These are phyloP conservation scores for Candida parachauliodes DNA, from an alignment of 805 yeast species.

Conservation along the genomic window DNA sequence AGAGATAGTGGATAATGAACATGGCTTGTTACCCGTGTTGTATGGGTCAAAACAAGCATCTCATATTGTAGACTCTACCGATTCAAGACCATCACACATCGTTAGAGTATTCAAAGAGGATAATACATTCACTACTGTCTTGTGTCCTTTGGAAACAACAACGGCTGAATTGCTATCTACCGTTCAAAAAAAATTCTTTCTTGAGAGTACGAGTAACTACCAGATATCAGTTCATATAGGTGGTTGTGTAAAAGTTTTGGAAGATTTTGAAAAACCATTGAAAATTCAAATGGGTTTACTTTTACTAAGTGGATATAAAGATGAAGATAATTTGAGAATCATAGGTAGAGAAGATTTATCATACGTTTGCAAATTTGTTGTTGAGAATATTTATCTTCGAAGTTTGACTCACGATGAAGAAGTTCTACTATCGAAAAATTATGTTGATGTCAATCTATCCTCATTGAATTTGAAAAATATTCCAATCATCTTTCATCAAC, in stretches of 20 bases:
- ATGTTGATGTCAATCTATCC: slow-evolving; percentile 68
- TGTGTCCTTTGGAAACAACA: slow-evolving; percentile 74
- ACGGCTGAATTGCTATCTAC: slow-evolving; percentile 69
- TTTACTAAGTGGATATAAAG: slow-evolving; percentile 72
- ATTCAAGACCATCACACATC: slow-evolving; percentile 36
- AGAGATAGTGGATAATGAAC: background rate
- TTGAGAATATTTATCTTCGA: slow-evolving; percentile 59
- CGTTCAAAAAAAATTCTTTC: slow-evolving; percentile 73
- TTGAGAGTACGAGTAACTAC: slow-evolving; percentile 66
- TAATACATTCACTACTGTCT: slow-evolving; percentile 79
- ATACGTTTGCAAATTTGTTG: slow-evolving; percentile 74
- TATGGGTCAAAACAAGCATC: slow-evolving; percentile 20
- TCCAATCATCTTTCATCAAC: slow-evolving; percentile 77
- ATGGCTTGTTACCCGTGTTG: slow-evolving; percentile 24
- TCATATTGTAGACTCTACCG: slow-evolving; percentile 1
- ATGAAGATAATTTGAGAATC: slow-evolving; percentile 70
- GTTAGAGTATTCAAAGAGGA: slow-evolving; percentile 79
- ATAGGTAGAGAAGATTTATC: slow-evolving; percentile 83
- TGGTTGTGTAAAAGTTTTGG: slow-evolving; percentile 67
- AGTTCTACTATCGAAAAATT: slow-evolving; percentile 58
- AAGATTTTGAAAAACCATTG: slow-evolving; percentile 71
- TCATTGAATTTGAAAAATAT: slow-evolving; percentile 76
- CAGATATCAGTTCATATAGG: slow-evolving; percentile 76
- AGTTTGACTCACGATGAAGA: slow-evolving; percentile 68
- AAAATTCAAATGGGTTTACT: slow-evolving; percentile 71